These are phyloP conservation scores for Eucalyptus sideroxylon DNA, from an alignment of 345 rosid species.

Conservation along the genomic window DNA sequence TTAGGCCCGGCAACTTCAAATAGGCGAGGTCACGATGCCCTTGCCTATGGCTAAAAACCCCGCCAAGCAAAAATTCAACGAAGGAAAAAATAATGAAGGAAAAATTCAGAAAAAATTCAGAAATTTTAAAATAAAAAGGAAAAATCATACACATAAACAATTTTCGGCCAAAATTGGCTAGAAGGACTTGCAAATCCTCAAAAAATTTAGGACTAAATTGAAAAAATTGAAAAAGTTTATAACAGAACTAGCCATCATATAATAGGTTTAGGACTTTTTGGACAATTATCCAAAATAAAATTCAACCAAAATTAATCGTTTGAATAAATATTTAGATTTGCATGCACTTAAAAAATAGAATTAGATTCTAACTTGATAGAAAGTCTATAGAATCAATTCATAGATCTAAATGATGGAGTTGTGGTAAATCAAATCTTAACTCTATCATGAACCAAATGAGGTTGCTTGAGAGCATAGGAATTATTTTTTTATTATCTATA, in stretches of 20 bases:
- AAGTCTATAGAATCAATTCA: neutral
- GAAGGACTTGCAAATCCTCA: neutral
- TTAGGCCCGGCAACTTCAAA: neutral
- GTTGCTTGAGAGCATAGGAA: neutral
- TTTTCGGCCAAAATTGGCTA: neutral
- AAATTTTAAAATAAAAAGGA: too few relatives aligned
- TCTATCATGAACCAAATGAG: neutral
- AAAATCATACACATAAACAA: neutral
- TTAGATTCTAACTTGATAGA: neutral
- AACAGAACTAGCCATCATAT: neutral
- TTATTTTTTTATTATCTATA: neutral
- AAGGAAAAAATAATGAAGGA: neutral
- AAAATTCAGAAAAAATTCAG: neutral
- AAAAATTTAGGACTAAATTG: neutral
- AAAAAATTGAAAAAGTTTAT: neutral
- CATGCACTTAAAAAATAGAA: neutral
- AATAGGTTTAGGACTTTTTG: neutral
- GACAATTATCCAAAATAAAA: neutral
- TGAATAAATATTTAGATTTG: neutral
- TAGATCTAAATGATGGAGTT: neutral
- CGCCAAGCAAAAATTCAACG: too few relatives aligned
- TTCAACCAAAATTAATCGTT: neutral
- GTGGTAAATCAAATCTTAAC: neutral
- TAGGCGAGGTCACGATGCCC: neutral
- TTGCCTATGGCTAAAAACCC: too few relatives aligned